Conservation (phyloP, 306 rosid genomes). For the Sphenostylis stenocarpa region DNA sequence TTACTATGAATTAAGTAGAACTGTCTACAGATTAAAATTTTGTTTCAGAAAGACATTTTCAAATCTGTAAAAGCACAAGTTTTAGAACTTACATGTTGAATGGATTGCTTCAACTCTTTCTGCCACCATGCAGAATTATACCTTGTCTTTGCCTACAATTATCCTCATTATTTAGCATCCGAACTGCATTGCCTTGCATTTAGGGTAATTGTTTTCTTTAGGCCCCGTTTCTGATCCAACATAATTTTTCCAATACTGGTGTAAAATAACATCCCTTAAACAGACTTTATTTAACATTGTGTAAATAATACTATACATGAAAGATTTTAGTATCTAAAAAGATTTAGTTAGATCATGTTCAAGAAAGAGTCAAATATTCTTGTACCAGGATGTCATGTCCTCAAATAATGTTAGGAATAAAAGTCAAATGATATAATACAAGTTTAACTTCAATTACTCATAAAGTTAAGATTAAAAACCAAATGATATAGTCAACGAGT, state of each 20-base stretch:
- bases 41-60: no score
- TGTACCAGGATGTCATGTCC: neutral
- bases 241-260: neutral
- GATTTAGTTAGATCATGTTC: neutral
- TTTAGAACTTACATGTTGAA: no score
- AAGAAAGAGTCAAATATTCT: neutral
- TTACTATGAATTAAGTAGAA: no score
- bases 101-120: no score
- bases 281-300: neutral
- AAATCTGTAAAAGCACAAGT: no score
- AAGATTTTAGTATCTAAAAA: neutral
- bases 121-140: no score
- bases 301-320: neutral
- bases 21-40: no score
- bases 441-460: conserved; percentile 19
- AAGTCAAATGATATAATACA: neutral
- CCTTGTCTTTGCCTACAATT: no score
- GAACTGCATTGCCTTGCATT: neutral
- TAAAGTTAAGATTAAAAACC: neutral
- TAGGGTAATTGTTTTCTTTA: neutral
- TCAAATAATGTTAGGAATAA: neutral
- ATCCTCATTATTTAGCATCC: no score
- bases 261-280: neutral
- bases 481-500: neutral
- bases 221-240: neutral